Conservation (phyloP, 148 eudicot genomes). For the Arbutus unedo region DNA sequence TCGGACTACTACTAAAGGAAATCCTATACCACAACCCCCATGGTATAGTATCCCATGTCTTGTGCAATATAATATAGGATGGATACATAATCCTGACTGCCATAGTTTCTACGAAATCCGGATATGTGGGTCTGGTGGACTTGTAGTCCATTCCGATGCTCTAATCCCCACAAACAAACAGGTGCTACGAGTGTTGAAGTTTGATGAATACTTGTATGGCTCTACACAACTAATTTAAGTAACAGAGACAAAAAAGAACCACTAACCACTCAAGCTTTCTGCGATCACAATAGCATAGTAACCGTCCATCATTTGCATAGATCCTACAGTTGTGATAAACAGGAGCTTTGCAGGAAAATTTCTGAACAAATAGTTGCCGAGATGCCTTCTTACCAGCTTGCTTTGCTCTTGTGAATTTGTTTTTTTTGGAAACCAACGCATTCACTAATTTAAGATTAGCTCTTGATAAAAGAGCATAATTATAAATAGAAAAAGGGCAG, state of each 20-base stretch:
- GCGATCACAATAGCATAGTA: conserved; percentile 89
- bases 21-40: background rate
- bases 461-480: conserved; percentile 59
- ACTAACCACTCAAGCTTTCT: conserved; percentile 96
- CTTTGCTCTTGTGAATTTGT: conserved; percentile 46
- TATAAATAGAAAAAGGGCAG: conserved; percentile 73
- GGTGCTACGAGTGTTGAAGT: background rate
- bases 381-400: conserved; percentile 58
- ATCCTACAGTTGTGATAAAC: conserved; percentile 97
- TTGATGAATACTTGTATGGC: background rate
- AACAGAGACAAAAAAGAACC: conserved; percentile 14
- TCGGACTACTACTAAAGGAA: background rate
- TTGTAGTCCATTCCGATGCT: background rate
- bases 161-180: background rate
- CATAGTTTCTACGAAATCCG: background rate
- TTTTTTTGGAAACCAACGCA: conserved; percentile 41
- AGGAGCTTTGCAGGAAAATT: conserved; percentile 95
- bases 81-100: background rate
- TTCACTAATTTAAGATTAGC: conserved; percentile 40
- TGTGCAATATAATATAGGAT: background rate
- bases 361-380: conserved; percentile 81
- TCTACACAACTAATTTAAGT: background rate
- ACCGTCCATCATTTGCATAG: conserved; percentile 90
- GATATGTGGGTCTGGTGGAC: background rate
- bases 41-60: background rate